A percentile compares a stretch with the other conserved stretches of the same genome.
phyloP scores from a whole-genome alignment of 768 basidiomycete genomes.

The Mycena pura region DNA sequence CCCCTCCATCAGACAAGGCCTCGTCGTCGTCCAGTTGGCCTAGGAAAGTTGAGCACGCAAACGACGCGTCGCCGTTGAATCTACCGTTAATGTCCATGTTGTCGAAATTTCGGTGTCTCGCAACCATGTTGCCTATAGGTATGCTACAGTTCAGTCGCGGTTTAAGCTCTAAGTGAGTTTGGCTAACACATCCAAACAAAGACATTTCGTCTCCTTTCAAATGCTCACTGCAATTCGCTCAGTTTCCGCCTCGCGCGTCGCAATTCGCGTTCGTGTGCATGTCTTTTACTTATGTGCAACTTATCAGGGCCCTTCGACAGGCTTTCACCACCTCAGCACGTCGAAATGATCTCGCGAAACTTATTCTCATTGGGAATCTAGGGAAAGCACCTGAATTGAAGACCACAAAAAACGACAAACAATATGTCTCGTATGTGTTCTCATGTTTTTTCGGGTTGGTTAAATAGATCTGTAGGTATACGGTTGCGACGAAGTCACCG shows the following conservation, averaged over 20 bases:
- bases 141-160: no score
- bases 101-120: conserved; percentile 88
- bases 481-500: conserved; percentile 75
- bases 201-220: background rate
- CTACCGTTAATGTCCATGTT: conserved; percentile 83
- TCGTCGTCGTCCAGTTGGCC: conserved; percentile 89
- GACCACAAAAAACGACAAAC: conserved; percentile 73
- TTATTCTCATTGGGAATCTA: conserved; percentile 79
- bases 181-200: conserved; percentile 4
- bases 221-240: conserved; percentile 64
- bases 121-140: conserved; percentile 60
- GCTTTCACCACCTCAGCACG: conserved; percentile 68
- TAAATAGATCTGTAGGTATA: conserved; percentile 57
- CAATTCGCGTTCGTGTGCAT: background rate
- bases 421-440: conserved; percentile 72
- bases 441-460: background rate
- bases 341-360: conserved; percentile 71
- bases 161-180: no score
- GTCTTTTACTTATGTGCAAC: background rate
- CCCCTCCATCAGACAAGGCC: conserved; percentile 77
- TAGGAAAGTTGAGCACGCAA: conserved; percentile 35
- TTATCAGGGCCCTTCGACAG: conserved; percentile 41
- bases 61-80: background rate
- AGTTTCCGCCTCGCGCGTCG: conserved; percentile 26
- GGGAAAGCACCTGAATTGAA: conserved; percentile 74